Evolutionary conservation across 371 early-diverging fungal species (phyloP).

Genomic region (Furculomyces boomerangus): DNA sequence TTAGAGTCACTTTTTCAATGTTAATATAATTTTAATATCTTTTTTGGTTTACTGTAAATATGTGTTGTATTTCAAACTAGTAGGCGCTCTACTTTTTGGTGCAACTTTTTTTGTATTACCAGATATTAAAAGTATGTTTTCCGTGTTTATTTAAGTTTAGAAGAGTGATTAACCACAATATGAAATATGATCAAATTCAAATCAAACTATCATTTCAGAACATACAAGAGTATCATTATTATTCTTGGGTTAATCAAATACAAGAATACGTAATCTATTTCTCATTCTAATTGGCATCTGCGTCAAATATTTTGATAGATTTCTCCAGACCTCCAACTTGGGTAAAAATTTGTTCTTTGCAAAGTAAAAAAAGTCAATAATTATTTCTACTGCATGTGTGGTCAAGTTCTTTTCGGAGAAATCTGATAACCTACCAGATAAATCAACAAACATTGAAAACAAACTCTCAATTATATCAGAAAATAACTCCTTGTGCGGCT

Average conservation of each 20-base stretch:
- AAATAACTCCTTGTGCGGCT: conserved; percentile 10
- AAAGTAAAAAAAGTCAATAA: conserved; percentile 25
- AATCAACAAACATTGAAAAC: not conserved
- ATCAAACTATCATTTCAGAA: too few relatives aligned
- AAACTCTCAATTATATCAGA: not conserved
- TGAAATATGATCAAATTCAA: too few relatives aligned
- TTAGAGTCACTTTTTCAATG: too few relatives aligned
- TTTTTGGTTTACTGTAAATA: too few relatives aligned
- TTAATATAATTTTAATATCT: too few relatives aligned
- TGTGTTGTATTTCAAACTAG: too few relatives aligned
- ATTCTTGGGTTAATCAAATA: not conserved
- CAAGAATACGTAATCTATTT: not conserved
- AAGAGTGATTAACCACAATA: too few relatives aligned
- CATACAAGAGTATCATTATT: too few relatives aligned
- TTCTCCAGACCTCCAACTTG: conserved; percentile 14
- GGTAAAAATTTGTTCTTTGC: conserved; percentile 22
- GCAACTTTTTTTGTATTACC: too few relatives aligned
- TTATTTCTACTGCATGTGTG: conserved; percentile 20
- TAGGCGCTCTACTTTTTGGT: too few relatives aligned
- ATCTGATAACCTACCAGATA: not conserved
- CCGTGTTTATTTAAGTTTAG: too few relatives aligned
- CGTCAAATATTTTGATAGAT: conserved; percentile 3
- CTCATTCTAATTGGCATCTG: not conserved
- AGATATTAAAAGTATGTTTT: too few relatives aligned
- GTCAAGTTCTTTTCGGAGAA: conserved; percentile 1